Percentiles rank a stretch among this genome's conserved stretches.
Conservation (phyloP, 2,329 filamentous ascomycete genomes). For the Triangularia setosa region DNA sequence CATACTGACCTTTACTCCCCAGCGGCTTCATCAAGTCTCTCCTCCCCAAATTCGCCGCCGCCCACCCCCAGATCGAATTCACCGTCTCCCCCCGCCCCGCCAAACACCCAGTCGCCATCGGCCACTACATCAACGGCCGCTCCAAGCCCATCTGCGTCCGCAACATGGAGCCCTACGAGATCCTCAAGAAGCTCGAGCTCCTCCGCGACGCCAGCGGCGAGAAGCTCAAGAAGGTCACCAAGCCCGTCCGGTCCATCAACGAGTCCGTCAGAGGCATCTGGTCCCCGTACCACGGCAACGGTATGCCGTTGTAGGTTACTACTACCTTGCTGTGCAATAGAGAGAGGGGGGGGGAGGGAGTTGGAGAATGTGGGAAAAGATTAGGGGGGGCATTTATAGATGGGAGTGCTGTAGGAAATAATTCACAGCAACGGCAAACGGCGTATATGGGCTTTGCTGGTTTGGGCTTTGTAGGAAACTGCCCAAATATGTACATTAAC, state of each 20-base stretch:
- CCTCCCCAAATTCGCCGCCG: conserved; percentile 72
- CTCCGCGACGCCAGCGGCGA: conserved; percentile 72
- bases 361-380: conserved; percentile 13
- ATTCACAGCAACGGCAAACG: not conserved
- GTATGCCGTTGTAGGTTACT: conserved; percentile 46
- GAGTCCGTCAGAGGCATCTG: conserved; percentile 66
- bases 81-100: conserved; percentile 84
- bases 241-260: conserved; percentile 61
- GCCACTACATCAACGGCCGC: conserved; percentile 87
- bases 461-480: conserved; percentile 18
- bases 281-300: conserved; percentile 65
- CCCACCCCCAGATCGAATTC: conserved; percentile 87
- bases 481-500: not conserved
- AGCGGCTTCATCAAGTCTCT: conserved; percentile 78
- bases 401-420: not conserved
- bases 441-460: conserved; percentile 21
- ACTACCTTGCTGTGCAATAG: not conserved
- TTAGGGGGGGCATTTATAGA: not conserved
- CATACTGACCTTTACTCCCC: conserved; percentile 9
- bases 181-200: conserved; percentile 73
- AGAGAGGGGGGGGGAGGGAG: too few relatives aligned
- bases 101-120: conserved; percentile 83
- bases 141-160: conserved; percentile 83
- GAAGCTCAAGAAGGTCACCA: conserved; percentile 61
- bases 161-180: conserved; percentile 76